phyloP scores from a whole-genome alignment of 1,284 basidiomycete genomes.

The Sphaerobolus stellatus region DNA sequence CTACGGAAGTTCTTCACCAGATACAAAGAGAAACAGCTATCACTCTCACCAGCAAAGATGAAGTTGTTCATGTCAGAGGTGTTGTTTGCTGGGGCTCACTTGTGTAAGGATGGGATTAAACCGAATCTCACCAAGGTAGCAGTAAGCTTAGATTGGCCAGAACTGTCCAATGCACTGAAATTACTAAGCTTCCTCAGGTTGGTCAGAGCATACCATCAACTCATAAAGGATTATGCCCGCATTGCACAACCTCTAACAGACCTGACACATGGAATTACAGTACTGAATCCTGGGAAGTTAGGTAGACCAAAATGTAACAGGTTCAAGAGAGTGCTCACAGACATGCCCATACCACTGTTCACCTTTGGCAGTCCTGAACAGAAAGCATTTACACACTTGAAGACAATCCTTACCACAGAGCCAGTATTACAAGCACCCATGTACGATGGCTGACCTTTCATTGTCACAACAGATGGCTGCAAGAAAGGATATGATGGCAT shows the following conservation, averaged over 20 bases:
- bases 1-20: slow-evolving; percentile 5
- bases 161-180: slow-evolving; percentile 27
- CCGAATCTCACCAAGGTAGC: slow-evolving; percentile 35
- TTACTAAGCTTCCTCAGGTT: slow-evolving; percentile 29
- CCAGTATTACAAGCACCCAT: slow-evolving; percentile 29
- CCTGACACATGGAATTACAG: slow-evolving; percentile 19
- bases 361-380: slow-evolving; percentile 30
- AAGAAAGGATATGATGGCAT: slow-evolving; percentile 34
- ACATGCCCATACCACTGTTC: slow-evolving; percentile 13
- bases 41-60: slow-evolving; percentile 17
- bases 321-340: slow-evolving; percentile 8
- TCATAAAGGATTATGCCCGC: slow-evolving; percentile 32
- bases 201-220: slow-evolving; percentile 26
- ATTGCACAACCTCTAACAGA: slow-evolving; percentile 32
- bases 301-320: slow-evolving; percentile 7
- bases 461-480: slow-evolving; percentile 37
- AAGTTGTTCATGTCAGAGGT: slow-evolving; percentile 20
- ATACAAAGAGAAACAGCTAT: slow-evolving; percentile 17
- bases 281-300: too few species aligned
- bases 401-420: slow-evolving; percentile 27
- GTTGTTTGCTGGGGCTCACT: slow-evolving; percentile 32
- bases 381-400: slow-evolving; percentile 30
- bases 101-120: slow-evolving; percentile 30
- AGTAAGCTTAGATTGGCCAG: slow-evolving; percentile 35
- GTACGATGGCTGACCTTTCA: slow-evolving; percentile 36